Evolutionary conservation across 805 yeast species (phyloP).

Genomic region (Zygosaccharomyces rouxii): DNA sequence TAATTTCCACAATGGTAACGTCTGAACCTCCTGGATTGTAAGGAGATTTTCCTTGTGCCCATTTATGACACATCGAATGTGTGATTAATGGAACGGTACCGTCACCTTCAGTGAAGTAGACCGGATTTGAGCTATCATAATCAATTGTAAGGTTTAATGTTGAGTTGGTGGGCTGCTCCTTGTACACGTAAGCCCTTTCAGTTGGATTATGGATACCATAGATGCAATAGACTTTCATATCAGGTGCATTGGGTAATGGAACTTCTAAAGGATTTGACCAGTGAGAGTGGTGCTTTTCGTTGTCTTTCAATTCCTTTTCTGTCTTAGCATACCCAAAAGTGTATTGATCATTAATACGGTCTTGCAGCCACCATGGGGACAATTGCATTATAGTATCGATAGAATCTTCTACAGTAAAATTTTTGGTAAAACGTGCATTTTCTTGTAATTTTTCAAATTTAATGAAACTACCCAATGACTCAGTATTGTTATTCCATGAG

Average conservation of each 20-base stretch:
- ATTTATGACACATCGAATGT: constrained; percentile 86
- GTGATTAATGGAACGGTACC: constrained; percentile 89
- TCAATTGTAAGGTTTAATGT: constrained; percentile 71
- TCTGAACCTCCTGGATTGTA: constrained; percentile 74
- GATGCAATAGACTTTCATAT: constrained; percentile 80
- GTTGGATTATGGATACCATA: constrained; percentile 98
- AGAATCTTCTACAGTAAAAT: constrained; percentile 63
- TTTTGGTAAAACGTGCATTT: constrained; percentile 27
- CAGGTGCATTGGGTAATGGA: constrained; percentile 88
- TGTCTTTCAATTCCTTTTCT: constrained; percentile 51
- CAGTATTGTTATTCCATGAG: constrained; percentile 25
- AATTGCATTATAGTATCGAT: constrained; percentile 59
- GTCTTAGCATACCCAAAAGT: constrained; percentile 72
- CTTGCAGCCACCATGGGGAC: constrained; percentile 73
- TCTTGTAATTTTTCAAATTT: constrained; percentile 40
- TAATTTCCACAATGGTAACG: constrained; percentile 83
- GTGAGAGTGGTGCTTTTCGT: constrained; percentile 67
- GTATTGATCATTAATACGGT: constrained; percentile 63
- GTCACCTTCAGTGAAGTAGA: constrained; percentile 86
- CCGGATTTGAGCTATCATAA: constrained; percentile 57
- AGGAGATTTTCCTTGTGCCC: constrained; percentile 62
- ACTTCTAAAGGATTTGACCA: constrained; percentile 97
- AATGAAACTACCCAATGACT: constrained; percentile 65
- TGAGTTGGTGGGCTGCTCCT: constrained; percentile 52
- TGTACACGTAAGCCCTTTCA: constrained; percentile 86